A percentile compares a stretch with the other conserved stretches of the same genome.
phyloP scores from a whole-genome alignment of 345 rosid genomes.

The Clarkia xantiana region DNA sequence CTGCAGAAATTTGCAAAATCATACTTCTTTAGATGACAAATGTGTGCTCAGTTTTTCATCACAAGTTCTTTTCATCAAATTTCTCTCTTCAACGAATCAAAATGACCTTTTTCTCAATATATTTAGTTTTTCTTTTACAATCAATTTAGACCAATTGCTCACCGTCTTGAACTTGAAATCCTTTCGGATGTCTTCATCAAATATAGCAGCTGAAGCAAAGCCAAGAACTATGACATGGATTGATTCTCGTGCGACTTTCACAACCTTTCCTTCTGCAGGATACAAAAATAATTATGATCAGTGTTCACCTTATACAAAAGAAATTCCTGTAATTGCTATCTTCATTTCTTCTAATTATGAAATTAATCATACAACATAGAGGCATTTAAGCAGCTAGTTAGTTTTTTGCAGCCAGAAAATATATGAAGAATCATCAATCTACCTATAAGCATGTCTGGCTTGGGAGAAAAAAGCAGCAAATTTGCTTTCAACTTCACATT shows the following conservation, averaged over 20 bases:
- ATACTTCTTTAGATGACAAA: no score
- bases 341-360: background rate
- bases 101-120: no score
- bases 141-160: constrained; percentile 5
- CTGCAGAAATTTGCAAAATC: constrained; percentile 15
- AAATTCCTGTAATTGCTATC: background rate
- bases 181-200: constrained; percentile 46
- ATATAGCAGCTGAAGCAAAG: constrained; percentile 59
- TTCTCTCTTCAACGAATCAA: no score
- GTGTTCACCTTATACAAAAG: background rate
- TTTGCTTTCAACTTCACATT: constrained; percentile 44
- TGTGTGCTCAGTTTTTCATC: no score
- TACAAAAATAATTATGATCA: background rate
- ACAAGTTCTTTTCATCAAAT: no score
- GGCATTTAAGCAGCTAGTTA: no score
- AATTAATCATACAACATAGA: no score
- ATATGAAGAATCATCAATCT: constrained; percentile 3
- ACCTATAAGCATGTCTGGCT: constrained; percentile 62
- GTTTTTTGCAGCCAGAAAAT: no score
- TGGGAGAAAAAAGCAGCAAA: constrained; percentile 61
- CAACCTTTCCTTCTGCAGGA: constrained; percentile 59
- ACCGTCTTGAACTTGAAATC: constrained; percentile 51
- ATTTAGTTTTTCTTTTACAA: background rate
- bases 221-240: constrained; percentile 72
- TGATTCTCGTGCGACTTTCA: constrained; percentile 51